Evolutionary conservation across 2,329 filamentous ascomycete genomes (phyloP), one percentile per base, ranked within the genome.

Genomic region (Alternaria tenuissima): DNA sequence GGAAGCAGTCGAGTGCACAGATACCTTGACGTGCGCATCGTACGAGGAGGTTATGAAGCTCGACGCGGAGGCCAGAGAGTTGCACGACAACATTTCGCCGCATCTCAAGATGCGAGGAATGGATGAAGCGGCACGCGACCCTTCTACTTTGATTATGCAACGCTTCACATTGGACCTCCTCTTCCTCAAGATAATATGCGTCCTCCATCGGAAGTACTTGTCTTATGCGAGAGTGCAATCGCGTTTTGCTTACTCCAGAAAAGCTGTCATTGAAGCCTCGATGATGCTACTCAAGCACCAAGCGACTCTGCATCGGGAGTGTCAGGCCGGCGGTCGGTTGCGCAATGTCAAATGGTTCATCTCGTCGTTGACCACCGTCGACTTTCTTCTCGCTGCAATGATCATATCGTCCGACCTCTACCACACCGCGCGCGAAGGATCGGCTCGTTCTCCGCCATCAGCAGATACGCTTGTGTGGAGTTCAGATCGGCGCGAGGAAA

Each of bases 131-230:
- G 89, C 87, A 5, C 84, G 89, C 47, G 94, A 97, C 61, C 89
- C 87, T 1, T 82, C 86, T 2, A 85, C 84, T 22, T 71, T 89
- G 32, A 86, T 97, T 59, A 90, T 96, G 81, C 91, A 94, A 52
- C 89, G 94, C 28, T 94, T 93, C 75, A 91, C 91, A 57, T 82
- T 97, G 32, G 92, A 95, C 63, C 89, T 95, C 51, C 81, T 97
- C 5, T 96, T 93, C 74, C 89, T 96, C 65, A 97, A 96, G 80
- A 91, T 93, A 18, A 86, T 96, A 70, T 96, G 93, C 70, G 87
- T 97, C 22, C 85, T 99, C 39, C 95, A 99, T 77, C 87, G 93
- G 52, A 93, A 93, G 65, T 97, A 95, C 76, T 85, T 97, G 59
- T 84, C 87, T n/a, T 87, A 89, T 60, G 91, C 93, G 26, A 65